Percentiles rank a stretch among this genome's conserved stretches.
Evolutionary conservation across 2,329 filamentous ascomycete species (phyloP).

Genomic region (Aspergillus ochraceoroseus): DNA sequence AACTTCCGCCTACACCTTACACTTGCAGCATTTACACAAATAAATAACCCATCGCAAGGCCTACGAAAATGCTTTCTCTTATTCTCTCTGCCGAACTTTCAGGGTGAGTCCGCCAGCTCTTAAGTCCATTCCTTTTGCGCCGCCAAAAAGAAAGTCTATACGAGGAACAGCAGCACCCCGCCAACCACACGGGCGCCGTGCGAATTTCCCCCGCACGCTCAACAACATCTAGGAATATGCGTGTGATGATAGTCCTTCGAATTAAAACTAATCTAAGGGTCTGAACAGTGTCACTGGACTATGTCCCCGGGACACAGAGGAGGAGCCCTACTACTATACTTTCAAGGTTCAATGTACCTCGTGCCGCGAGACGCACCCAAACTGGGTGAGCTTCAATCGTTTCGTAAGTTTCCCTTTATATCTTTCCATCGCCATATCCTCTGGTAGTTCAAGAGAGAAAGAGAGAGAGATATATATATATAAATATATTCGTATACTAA

Average conservation of each 20-base stretch:
- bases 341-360: slow-evolving; percentile 99
- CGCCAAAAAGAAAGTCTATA: not conserved
- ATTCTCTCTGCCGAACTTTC: slow-evolving; percentile 37
- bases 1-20: not conserved
- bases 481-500: too few species aligned
- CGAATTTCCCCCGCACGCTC: slow-evolving; percentile 21
- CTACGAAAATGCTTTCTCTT: slow-evolving; percentile 38
- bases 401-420: slow-evolving; percentile 62
- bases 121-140: not conserved
- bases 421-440: too few species aligned
- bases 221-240: not conserved
- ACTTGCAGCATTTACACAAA: slow-evolving; percentile 7
- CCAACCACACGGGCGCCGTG: too few species aligned
- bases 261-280: slow-evolving; percentile 11
- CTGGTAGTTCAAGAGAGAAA: too few species aligned
- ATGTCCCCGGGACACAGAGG: slow-evolving; percentile 73
- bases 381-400: slow-evolving; percentile 77
- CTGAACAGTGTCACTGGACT: slow-evolving; percentile 75
- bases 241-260: not conserved
- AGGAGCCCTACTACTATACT: slow-evolving; percentile 88
- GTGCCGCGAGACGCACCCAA: slow-evolving; percentile 84
- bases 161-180: not conserved
- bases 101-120: slow-evolving; percentile 35
- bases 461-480: too few species aligned
- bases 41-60: not conserved